A percentile compares a stretch with the other conserved stretches of the same genome.
These are phyloP conservation scores for Taxillus chinensis DNA, from an alignment of 164 flowering plant genomes.

Conservation along the genomic window DNA sequence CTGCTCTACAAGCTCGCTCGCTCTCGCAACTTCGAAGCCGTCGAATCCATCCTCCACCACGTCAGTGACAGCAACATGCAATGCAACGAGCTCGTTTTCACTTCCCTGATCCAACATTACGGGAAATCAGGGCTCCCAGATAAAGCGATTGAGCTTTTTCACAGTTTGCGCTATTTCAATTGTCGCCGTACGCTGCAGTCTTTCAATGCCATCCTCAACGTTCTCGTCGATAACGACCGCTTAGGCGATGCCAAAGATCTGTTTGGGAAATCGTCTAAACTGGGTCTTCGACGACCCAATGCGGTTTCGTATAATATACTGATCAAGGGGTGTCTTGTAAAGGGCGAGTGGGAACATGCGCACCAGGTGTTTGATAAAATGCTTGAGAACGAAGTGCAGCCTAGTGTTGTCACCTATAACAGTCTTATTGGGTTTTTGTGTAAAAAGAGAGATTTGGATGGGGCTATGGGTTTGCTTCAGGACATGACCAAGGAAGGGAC, in stretches of 20 bases:
- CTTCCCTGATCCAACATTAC: constrained; percentile 58
- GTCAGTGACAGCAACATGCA: constrained; percentile 28
- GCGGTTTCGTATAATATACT: constrained; percentile 56
- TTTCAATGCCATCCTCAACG: constrained; percentile 53
- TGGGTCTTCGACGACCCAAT: constrained; percentile 52
- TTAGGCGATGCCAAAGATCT: constrained; percentile 34
- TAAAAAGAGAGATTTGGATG: constrained; percentile 39
- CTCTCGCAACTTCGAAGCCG: constrained; percentile 35
- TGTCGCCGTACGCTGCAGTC: constrained; percentile 53
- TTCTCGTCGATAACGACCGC: constrained; percentile 38
- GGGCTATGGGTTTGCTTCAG: constrained; percentile 39
- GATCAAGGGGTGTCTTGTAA: constrained; percentile 46
- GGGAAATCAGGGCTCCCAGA: constrained; percentile 42
- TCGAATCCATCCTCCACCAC: constrained; percentile 34
- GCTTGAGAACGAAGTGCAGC: constrained; percentile 54
- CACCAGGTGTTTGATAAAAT: constrained; percentile 69
- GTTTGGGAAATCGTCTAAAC: constrained; percentile 18
- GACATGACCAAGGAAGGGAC: constrained; percentile 55
- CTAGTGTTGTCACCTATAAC: constrained; percentile 68
- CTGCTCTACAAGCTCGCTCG: constrained; percentile 74
- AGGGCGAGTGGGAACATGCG: constrained; percentile 40
- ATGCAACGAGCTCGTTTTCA: constrained; percentile 53
- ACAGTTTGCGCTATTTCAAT: constrained; percentile 44
- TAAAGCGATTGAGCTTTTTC: constrained; percentile 51
- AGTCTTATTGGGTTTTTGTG: constrained; percentile 55